phyloP scores from a whole-genome alignment of 768 basidiomycete species.

The Strobilomyces confusus region DNA sequence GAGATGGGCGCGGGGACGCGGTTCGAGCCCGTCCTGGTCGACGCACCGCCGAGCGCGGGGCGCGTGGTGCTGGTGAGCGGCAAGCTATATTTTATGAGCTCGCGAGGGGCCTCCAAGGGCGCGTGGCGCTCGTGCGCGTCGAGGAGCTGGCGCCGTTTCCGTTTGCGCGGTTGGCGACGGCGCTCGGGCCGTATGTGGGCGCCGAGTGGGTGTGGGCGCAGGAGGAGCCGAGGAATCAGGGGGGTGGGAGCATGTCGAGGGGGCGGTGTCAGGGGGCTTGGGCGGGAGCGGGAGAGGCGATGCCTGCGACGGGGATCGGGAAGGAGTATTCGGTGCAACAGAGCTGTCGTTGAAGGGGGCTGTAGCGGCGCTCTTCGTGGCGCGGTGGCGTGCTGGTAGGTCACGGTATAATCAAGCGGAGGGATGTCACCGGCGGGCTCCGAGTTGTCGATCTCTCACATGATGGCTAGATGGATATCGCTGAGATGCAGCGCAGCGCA shows the following conservation, averaged over 20 bases:
- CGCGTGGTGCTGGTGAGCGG: slow-evolving; percentile 76
- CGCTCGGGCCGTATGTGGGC: slow-evolving; percentile 43
- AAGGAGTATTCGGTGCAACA: slow-evolving; percentile 66
- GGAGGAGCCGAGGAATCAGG: slow-evolving; percentile 88
- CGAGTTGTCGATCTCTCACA: too few species aligned
- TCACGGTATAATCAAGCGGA: too few species aligned
- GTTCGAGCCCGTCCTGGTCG: slow-evolving; percentile 68
- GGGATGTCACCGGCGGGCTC: too few species aligned
- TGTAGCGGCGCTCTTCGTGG: slow-evolving; percentile 42
- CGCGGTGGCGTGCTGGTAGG: too few species aligned
- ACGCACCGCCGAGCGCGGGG: slow-evolving; percentile 39
- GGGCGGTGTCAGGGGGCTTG: slow-evolving; percentile 43
- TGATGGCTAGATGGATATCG: too few species aligned
- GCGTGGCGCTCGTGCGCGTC: slow-evolving; percentile 68
- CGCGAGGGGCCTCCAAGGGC: slow-evolving; percentile 40
- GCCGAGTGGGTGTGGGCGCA: slow-evolving; percentile 62
- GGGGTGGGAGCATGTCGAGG: slow-evolving; percentile 65
- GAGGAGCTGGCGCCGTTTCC: slow-evolving; percentile 92
- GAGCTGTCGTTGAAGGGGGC: slow-evolving; percentile 53
- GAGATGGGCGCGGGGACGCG: slow-evolving; percentile 56
- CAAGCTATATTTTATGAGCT: slow-evolving; percentile 90
- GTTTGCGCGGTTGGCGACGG: slow-evolving; percentile 47
- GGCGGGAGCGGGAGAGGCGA: slow-evolving; percentile 64
- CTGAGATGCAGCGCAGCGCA: too few species aligned
- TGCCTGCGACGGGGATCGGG: slow-evolving; percentile 77